Percentiles rank a stretch among this genome's conserved stretches.
phyloP scores from a whole-genome alignment of 192 early-diverging fungal species.

The Coemansia sp. region DNA sequence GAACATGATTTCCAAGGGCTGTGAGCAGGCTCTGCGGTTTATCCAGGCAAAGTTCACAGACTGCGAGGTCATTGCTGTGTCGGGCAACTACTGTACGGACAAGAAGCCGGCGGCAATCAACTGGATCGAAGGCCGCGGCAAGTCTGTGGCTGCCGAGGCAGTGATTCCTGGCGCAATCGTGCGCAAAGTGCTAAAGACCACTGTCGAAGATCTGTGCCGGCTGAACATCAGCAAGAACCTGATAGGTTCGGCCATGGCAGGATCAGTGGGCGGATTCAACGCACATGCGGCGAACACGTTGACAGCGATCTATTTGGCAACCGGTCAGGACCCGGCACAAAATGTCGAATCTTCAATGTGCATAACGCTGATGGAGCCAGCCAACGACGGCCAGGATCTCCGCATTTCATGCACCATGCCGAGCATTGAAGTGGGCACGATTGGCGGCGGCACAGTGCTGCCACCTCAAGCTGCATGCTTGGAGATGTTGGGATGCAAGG shows the following conservation, averaged over 20 bases:
- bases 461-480: slow-evolving; percentile 84
- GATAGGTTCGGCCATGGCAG: slow-evolving; percentile 93
- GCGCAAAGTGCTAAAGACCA: slow-evolving; percentile 81
- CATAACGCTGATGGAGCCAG: slow-evolving; percentile 90
- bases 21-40: slow-evolving; percentile 74
- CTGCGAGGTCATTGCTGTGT: slow-evolving; percentile 78
- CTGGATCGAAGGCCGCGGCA: slow-evolving; percentile 97
- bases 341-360: slow-evolving; percentile 92
- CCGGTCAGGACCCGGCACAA: slow-evolving; percentile 94
- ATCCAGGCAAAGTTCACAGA: slow-evolving; percentile 64
- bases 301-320: slow-evolving; percentile 86
- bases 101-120: slow-evolving; percentile 96
- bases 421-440: slow-evolving; percentile 89
- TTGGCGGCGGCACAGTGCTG: slow-evolving; percentile 86
- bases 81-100: slow-evolving; percentile 94
- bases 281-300: slow-evolving; percentile 93
- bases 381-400: slow-evolving; percentile 74
- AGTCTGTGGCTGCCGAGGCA: slow-evolving; percentile 85
- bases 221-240: slow-evolving; percentile 88
- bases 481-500: slow-evolving; percentile 84
- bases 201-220: slow-evolving; percentile 71
- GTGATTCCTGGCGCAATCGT: slow-evolving; percentile 79
- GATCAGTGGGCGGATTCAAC: slow-evolving; percentile 87
- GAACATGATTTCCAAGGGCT: slow-evolving; percentile 98
- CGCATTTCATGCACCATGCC: slow-evolving; percentile 92